Conservation (phyloP, 768 basidiomycete genomes). For the Lentinula boryana region DNA sequence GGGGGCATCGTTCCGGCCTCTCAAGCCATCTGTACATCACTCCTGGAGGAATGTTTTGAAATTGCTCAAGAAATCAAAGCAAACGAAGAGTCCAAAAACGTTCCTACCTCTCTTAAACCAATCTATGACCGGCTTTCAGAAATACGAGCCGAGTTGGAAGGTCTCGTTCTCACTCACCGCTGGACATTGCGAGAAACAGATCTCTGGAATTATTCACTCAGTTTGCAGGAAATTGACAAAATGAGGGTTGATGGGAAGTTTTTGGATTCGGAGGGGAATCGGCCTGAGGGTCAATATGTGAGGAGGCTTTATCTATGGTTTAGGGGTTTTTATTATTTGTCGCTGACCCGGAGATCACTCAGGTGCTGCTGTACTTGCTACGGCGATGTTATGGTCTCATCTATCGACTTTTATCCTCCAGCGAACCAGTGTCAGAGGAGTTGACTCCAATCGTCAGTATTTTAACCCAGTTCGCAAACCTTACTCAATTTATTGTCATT, state of each 20-base stretch:
- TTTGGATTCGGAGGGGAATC: slow-evolving; percentile 87
- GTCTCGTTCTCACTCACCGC: slow-evolving; percentile 88
- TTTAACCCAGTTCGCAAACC: background rate
- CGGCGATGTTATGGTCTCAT: slow-evolving; percentile 95
- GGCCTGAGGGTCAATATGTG: slow-evolving; percentile 93
- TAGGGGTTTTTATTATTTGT: background rate
- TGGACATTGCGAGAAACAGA: slow-evolving; percentile 97
- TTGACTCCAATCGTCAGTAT: slow-evolving; percentile 85
- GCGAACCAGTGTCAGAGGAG: slow-evolving; percentile 97
- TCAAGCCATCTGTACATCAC: slow-evolving; percentile 85
- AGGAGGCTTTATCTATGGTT: slow-evolving; percentile 18
- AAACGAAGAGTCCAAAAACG: slow-evolving; percentile 83
- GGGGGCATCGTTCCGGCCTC: slow-evolving; percentile 87
- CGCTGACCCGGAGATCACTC: background rate
- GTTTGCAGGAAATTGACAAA: slow-evolving; percentile 92
- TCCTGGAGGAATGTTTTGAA: slow-evolving; percentile 96
- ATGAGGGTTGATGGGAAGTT: slow-evolving; percentile 98
- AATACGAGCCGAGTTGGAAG: slow-evolving; percentile 84
- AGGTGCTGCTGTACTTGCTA: slow-evolving; percentile 92
- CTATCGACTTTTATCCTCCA: slow-evolving; percentile 87
- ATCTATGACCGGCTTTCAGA: slow-evolving; percentile 89
- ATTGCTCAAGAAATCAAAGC: slow-evolving; percentile 94
- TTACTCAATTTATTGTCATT: background rate
- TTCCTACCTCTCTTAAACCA: slow-evolving; percentile 79
- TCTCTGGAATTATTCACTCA: slow-evolving; percentile 88